Evolutionary conservation across 2,329 filamentous ascomycete species (phyloP).

Genomic region (Dactylellina cionopaga): DNA sequence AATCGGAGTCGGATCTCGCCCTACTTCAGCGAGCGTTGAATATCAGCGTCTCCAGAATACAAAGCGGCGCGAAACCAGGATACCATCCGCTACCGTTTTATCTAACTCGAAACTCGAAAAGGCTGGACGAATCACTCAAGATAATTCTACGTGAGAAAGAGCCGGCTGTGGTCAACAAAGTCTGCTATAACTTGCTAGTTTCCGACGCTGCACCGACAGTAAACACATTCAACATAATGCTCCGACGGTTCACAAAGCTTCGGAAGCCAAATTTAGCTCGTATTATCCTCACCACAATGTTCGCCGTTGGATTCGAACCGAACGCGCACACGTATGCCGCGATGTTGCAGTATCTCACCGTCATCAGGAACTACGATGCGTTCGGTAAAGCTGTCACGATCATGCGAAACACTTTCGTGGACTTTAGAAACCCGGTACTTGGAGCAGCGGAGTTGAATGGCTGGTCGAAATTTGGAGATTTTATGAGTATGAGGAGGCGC

Average conservation of each 20-base stretch:
- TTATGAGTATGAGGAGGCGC: conserved; percentile 46
- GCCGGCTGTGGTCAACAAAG: conserved; percentile 29
- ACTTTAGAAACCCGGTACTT: conserved; percentile 43
- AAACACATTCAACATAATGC: conserved; percentile 42
- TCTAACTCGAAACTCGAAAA: conserved; percentile 37
- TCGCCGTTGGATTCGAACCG: conserved; percentile 39
- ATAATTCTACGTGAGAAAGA: conserved; percentile 9
- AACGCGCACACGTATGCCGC: conserved; percentile 40
- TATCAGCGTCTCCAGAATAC: conserved; percentile 23
- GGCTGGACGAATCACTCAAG: conserved; percentile 22
- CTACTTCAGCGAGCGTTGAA: conserved; percentile 31
- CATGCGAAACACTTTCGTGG: conserved; percentile 38
- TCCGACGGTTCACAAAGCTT: conserved; percentile 40
- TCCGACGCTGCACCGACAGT: conserved; percentile 43
- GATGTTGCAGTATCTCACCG: conserved; percentile 41
- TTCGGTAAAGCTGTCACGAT: conserved; percentile 44
- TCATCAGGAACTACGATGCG: conserved; percentile 38
- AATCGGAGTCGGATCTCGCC: conserved; percentile 15
- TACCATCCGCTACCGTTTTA: conserved; percentile 44
- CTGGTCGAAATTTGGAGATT: conserved; percentile 48
- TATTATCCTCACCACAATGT: conserved; percentile 39
- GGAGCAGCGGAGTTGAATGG: conserved; percentile 43
- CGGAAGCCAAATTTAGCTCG: conserved; percentile 38
- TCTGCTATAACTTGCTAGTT: conserved; percentile 50
- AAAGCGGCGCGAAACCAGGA: conserved; percentile 26